Evolutionary conservation across 2,329 filamentous ascomycete species (phyloP).

Genomic region (Cladosporium sp.): DNA sequence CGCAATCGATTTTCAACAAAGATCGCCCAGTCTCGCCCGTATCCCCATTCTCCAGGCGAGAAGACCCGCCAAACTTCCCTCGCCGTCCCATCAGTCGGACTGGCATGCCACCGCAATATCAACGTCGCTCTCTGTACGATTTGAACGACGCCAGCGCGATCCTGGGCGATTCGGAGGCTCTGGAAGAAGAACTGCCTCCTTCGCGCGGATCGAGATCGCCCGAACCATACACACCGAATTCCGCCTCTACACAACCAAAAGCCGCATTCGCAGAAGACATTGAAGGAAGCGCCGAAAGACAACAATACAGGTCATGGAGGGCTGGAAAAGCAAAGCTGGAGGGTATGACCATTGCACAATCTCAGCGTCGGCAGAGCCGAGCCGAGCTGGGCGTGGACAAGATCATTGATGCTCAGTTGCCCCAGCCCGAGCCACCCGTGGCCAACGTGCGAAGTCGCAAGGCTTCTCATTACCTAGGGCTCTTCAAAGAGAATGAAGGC

Average conservation of each 20-base stretch:
- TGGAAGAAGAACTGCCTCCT: background rate
- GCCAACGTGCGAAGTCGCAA: slow-evolving; percentile 59
- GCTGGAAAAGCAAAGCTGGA: slow-evolving; percentile 43
- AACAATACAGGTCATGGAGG: slow-evolving; percentile 47
- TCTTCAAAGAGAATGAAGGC: slow-evolving; percentile 51
- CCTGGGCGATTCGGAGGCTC: background rate
- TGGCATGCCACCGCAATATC: slow-evolving; percentile 24
- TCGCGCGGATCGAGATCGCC: slow-evolving; percentile 4
- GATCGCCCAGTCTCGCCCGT: slow-evolving; percentile 8
- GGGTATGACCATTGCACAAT: slow-evolving; percentile 35
- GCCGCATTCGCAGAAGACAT: slow-evolving; percentile 15
- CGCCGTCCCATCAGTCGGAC: slow-evolving; percentile 15
- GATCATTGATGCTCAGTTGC: slow-evolving; percentile 60
- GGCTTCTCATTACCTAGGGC: slow-evolving; percentile 60
- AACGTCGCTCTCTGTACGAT: slow-evolving; percentile 30
- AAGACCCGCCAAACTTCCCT: background rate
- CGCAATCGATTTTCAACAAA: slow-evolving; percentile 5
- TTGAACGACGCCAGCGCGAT: slow-evolving; percentile 22
- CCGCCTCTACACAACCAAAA: background rate
- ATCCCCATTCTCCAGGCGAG: background rate
- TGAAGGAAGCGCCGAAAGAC: slow-evolving; percentile 37
- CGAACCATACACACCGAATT: slow-evolving; percentile 5
- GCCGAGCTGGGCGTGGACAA: slow-evolving; percentile 49
- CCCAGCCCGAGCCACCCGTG: slow-evolving; percentile 50
- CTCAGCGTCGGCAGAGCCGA: slow-evolving; percentile 28